phyloP scores from a whole-genome alignment of 2,329 filamentous ascomycete genomes.

The Alternaria infectoria region DNA sequence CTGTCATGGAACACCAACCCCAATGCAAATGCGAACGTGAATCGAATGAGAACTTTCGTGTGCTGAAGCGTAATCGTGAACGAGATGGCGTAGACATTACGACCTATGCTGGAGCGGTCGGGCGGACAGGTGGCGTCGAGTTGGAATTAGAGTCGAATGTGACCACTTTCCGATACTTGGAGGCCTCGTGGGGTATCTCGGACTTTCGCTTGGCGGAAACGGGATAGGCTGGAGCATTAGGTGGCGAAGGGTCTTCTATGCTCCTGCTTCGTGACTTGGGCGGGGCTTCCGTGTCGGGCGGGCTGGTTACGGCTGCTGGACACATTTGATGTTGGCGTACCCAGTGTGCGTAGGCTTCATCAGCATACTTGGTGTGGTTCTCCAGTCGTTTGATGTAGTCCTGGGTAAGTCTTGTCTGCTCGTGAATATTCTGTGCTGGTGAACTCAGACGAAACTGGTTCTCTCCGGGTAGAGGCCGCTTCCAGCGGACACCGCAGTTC shows the following conservation, averaged over 20 bases:
- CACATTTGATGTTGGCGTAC: slow-evolving; percentile 8
- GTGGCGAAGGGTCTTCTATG: not conserved
- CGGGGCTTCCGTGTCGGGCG: slow-evolving; percentile 3
- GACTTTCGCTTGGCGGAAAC: slow-evolving; percentile 27
- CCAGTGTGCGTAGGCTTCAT: slow-evolving; percentile 21
- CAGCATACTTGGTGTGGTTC: slow-evolving; percentile 21
- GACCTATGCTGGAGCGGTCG: slow-evolving; percentile 18
- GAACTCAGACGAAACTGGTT: slow-evolving; percentile 13
- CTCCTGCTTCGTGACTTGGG: slow-evolving; percentile 11
- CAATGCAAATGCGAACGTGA: slow-evolving; percentile 26
- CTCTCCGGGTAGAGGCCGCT: slow-evolving; percentile 22
- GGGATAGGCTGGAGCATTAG: not conserved
- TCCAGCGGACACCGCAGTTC: slow-evolving; percentile 29
- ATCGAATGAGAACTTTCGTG: slow-evolving; percentile 9
- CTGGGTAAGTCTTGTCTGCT: slow-evolving; percentile 17
- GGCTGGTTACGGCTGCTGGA: slow-evolving; percentile 1
- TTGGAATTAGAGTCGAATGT: slow-evolving; percentile 14
- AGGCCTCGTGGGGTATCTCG: slow-evolving; percentile 15
- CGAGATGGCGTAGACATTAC: not conserved
- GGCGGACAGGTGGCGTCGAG: slow-evolving; percentile 19
- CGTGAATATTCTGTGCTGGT: slow-evolving; percentile 22
- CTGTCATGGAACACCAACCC: slow-evolving; percentile 23
- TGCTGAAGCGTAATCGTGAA: slow-evolving; percentile 6
- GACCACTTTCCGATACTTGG: slow-evolving; percentile 20
- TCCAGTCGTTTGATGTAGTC: slow-evolving; percentile 25